Evolutionary conservation across 192 early-diverging fungal species (phyloP).

Genomic region (Glomus cerebriforme): DNA sequence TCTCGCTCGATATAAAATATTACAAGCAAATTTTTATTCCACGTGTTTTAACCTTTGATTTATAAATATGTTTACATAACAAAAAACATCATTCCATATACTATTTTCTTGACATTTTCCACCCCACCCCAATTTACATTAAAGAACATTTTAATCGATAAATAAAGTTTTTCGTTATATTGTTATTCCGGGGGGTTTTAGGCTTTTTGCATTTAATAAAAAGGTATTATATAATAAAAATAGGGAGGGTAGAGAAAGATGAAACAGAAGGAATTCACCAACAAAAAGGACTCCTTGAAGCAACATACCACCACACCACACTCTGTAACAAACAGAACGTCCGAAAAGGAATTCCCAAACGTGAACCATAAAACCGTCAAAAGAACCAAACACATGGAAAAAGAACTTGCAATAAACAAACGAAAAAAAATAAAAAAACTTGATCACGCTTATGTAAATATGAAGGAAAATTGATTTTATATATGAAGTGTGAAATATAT

Average conservation of each 20-base stretch:
- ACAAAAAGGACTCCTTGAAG: conserved; percentile 21
- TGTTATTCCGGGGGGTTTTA: neutral
- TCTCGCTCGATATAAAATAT: too few species aligned
- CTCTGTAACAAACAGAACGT: conserved; percentile 14
- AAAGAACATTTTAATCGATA: neutral
- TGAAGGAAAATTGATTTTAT: neutral
- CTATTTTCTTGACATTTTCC: neutral
- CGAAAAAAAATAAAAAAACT: conserved; percentile 9
- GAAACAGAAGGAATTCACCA: neutral
- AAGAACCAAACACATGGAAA: conserved; percentile 8
- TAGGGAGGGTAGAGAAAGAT: neutral
- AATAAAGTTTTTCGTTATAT: neutral
- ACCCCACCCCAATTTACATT: neutral
- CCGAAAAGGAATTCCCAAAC: conserved; percentile 14
- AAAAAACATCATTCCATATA: neutral
- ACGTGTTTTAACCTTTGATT: neutral
- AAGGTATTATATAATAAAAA: conserved; percentile 27
- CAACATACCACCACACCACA: conserved; percentile 21
- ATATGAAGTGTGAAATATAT: conserved; percentile 19
- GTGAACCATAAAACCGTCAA: neutral
- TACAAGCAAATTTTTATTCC: neutral
- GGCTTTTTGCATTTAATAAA: conserved; percentile 19
- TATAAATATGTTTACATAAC: neutral
- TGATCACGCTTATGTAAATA: conserved; percentile 3
- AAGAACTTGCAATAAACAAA: neutral